Percentiles rank a stretch among this genome's conserved stretches.
Evolutionary conservation across 768 basidiomycete species (phyloP).

Genomic region (Leccinum sublutescens): DNA sequence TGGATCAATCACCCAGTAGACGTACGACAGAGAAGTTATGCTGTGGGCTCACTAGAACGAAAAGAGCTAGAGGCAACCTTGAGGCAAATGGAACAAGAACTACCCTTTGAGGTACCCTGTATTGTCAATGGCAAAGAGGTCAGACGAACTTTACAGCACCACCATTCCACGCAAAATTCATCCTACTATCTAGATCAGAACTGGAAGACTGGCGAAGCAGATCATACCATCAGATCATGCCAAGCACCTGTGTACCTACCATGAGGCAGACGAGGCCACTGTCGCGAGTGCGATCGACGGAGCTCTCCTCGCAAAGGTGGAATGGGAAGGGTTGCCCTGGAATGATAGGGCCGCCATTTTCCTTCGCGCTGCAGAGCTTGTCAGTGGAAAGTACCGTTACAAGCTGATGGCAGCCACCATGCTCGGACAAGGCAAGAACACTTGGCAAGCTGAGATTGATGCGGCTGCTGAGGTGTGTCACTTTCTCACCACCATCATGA

Average conservation of each 20-base stretch:
- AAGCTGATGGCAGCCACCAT: slow-evolving; percentile 95
- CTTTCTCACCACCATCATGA: not conserved
- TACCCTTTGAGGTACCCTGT: slow-evolving; percentile 92
- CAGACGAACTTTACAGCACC: slow-evolving; percentile 23
- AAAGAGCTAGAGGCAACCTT: slow-evolving; percentile 68
- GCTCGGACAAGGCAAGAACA: slow-evolving; percentile 98
- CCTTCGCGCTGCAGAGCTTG: slow-evolving; percentile 94
- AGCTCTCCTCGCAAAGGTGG: slow-evolving; percentile 79
- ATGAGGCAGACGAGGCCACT: slow-evolving; percentile 79
- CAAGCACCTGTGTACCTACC: slow-evolving; percentile 77
- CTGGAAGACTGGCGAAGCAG: slow-evolving; percentile 77
- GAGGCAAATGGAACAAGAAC: slow-evolving; percentile 72
- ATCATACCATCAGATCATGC: slow-evolving; percentile 86
- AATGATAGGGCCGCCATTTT: slow-evolving; percentile 97
- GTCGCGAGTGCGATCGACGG: slow-evolving; percentile 81
- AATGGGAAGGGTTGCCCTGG: slow-evolving; percentile 97
- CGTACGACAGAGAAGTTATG: slow-evolving; percentile 63
- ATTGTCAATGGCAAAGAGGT: slow-evolving; percentile 89
- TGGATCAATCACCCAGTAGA: not conserved
- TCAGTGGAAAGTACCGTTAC: slow-evolving; percentile 94
- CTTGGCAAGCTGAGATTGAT: slow-evolving; percentile 99
- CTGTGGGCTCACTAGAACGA: slow-evolving; percentile 76
- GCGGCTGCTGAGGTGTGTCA: slow-evolving; percentile 88
- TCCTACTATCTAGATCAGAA: slow-evolving; percentile 57
- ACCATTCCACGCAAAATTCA: slow-evolving; percentile 3